These are phyloP conservation scores for Colletotrichum graminicola DNA, from an alignment of 2,329 filamentous ascomycete species.

Conservation along the genomic window DNA sequence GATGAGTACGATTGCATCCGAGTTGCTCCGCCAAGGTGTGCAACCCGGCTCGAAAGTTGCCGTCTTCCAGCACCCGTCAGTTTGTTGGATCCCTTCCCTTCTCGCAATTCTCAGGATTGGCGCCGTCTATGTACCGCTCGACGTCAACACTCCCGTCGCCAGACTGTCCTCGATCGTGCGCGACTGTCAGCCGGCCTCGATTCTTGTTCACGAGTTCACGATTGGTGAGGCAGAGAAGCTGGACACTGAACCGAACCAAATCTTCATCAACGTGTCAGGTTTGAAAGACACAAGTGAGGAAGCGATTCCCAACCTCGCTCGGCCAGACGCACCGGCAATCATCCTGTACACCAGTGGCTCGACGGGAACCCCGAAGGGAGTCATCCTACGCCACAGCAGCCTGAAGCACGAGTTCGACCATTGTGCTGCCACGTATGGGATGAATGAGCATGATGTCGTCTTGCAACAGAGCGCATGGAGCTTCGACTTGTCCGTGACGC, in stretches of 20 bases:
- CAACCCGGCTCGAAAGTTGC: conserved; percentile 48
- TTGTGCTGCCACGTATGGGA: not conserved
- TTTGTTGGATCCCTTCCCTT: conserved; percentile 53
- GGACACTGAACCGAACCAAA: not conserved
- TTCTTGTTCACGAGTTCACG: conserved; percentile 43
- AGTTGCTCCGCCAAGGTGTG: conserved; percentile 3
- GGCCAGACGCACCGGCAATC: conserved; percentile 42
- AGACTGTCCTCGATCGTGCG: conserved; percentile 50
- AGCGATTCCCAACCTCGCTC: not conserved
- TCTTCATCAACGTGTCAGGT: not conserved
- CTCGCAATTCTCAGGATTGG: conserved; percentile 57
- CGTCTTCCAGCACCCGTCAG: conserved; percentile 55
- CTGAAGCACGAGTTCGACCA: conserved; percentile 14
- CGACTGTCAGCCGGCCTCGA: conserved; percentile 47
- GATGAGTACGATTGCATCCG: not conserved
- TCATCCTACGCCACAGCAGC: conserved; percentile 46
- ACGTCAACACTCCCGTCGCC: conserved; percentile 48
- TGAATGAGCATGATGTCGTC: conserved; percentile 46
- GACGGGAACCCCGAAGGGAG: conserved; percentile 56
- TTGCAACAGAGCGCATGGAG: conserved; percentile 55
- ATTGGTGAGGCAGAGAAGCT: not conserved
- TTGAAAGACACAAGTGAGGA: not conserved
- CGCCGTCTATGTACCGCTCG: conserved; percentile 56
- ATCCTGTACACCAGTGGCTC: conserved; percentile 52
- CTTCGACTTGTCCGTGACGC: conserved; percentile 17